Base-by-base conservation (phyloP, 2,329 filamentous ascomycete species). In the Beauveria sp. region DNA sequence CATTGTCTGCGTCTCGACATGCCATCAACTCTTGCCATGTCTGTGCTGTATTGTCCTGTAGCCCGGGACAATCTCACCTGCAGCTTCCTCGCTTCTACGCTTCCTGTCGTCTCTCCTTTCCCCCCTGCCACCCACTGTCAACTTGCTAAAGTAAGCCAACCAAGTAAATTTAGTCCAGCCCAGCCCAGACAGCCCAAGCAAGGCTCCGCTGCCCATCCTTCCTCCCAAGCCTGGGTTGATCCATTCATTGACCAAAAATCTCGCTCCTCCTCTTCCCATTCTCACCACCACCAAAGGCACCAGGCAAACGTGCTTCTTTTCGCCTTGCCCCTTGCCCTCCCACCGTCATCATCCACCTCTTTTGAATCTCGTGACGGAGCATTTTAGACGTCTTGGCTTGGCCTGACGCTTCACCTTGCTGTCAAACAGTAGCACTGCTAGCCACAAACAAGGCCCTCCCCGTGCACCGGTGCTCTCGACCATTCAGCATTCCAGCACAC, bases 401-500 rank as follows among this genome's bases (percentile, higher is more conserved):
- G 22, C 28, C 28, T 52, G 28, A 14, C 45, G 10, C 38, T 43
- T 43, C 40, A 22, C 42, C 16, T 52, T 14, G 12, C 50, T 28
- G 20, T n/a, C 50, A 16, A 52, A 38, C 12, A 42, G n/a, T 40
- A 14, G 34, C 34, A 38, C 34, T 38, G 28, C 26, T 43, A 4
- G 14, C 49, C 28, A 52, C 28, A 52, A 28, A 52, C 49, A 38
- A 34, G 18, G 16, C 49, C 3, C 49, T 30, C 3, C 28, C 47
- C 26, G 49, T 16, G 22, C 18, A 38, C 28, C 24, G 28, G 49
- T 28, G 38, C 49, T 49, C 55, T 34, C 55, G 43, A 40, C 45
- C 14, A 16, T 49, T 45, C 58, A 64, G 57, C 64, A 65, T 66
- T 66, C 65, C 65, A 63, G 65, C 16, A 38, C 20, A 26, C 24